phyloP scores from a whole-genome alignment of 1,139 yeast genomes.

The Nakaseomyces nivariensis region DNA sequence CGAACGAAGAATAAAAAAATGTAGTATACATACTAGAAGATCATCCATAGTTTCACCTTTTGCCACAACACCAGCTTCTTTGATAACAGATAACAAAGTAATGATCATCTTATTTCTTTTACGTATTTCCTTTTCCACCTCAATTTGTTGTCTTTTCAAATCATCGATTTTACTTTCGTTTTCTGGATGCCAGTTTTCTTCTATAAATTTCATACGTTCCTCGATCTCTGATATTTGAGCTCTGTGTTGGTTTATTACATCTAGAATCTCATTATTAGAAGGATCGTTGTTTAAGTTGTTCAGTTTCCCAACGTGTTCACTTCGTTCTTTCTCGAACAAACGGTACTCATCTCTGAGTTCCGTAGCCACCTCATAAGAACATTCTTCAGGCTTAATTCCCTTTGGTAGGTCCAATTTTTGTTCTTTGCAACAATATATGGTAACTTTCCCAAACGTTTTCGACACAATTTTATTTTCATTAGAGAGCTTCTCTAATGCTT shows the following conservation, averaged over 20 bases:
- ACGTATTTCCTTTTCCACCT: conserved; percentile 13
- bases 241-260: conserved; percentile 6
- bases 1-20: conserved; percentile 4
- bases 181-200: conserved; percentile 13
- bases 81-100: conserved; percentile 13
- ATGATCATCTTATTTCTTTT: conserved; percentile 11
- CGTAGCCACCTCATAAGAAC: conserved; percentile 12
- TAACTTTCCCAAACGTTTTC: conserved; percentile 33
- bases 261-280: conserved; percentile 12
- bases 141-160: conserved; percentile 8
- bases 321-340: conserved; percentile 15
- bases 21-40: conserved; percentile 19
- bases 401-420: conserved; percentile 10
- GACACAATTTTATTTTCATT: conserved; percentile 24
- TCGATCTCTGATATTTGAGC: conserved; percentile 7
- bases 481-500: conserved; percentile 28
- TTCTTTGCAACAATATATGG: conserved; percentile 31
- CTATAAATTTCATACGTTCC: conserved; percentile 7
- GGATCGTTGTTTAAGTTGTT: conserved; percentile 13
- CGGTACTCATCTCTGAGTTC: conserved; percentile 16
- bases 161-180: conserved; percentile 9
- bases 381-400: conserved; percentile 8
- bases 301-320: conserved; percentile 8
- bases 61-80: conserved; percentile 16
- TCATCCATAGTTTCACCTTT: conserved; percentile 13